A percentile compares a stretch with the other conserved stretches of the same genome.
These are phyloP conservation scores for Chrysosporium queenslandicum DNA, from an alignment of 2,329 filamentous ascomycete species.

Conservation along the genomic window DNA sequence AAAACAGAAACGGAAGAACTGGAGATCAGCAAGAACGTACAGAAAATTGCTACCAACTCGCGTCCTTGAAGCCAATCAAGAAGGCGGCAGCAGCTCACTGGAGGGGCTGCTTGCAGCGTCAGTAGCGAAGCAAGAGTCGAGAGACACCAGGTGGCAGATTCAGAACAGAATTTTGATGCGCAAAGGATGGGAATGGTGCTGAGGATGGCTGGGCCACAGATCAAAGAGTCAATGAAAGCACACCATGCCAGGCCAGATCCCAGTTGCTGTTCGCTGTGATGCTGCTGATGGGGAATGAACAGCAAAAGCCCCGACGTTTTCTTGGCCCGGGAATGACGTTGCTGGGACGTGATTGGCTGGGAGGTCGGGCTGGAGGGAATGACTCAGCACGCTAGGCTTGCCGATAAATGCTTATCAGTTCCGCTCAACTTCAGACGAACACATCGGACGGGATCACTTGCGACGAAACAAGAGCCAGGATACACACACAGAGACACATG, in stretches of 20 bases:
- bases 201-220: background rate
- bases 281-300: background rate
- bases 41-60: background rate
- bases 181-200: background rate
- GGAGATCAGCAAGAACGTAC: background rate
- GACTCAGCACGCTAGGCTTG: background rate
- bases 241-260: background rate
- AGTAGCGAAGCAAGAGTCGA: background rate
- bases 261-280: background rate
- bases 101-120: background rate
- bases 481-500: too few species aligned
- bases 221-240: background rate
- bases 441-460: too few species aligned
- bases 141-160: background rate
- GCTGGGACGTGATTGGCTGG: constrained; percentile 5
- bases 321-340: constrained; percentile 10
- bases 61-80: background rate
- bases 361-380: background rate
- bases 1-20: background rate
- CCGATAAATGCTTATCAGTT: constrained; percentile 1
- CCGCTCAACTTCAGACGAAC: too few species aligned
- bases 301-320: constrained; percentile 6
- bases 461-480: too few species aligned
- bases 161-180: background rate
- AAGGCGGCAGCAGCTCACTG: background rate